These are phyloP conservation scores for Xylaria bambusicola DNA, from an alignment of 495 filamentous ascomycete species.

Conservation along the genomic window DNA sequence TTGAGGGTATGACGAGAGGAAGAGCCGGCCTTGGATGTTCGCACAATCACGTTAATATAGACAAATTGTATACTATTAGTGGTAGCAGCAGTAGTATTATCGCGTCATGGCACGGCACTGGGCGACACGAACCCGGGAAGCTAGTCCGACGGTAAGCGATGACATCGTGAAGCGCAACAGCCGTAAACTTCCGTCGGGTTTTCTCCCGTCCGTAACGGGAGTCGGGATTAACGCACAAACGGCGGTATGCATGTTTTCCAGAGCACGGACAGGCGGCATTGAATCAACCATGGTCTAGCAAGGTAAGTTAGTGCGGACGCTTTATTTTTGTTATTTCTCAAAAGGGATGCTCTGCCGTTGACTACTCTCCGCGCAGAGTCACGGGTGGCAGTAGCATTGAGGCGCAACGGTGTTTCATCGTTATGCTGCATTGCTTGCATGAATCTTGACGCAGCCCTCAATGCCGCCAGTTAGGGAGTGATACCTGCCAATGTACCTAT, in stretches of 20 bases:
- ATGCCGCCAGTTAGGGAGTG: too few species aligned
- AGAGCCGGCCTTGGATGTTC: background rate
- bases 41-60: too few species aligned
- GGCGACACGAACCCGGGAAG: background rate
- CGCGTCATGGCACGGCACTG: background rate
- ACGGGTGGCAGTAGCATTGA: background rate
- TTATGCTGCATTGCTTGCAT: background rate
- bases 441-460: background rate
- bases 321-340: too few species aligned
- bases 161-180: background rate
- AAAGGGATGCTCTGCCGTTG: too few species aligned
- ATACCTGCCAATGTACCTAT: too few species aligned
- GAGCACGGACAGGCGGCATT: background rate
- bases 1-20: too few species aligned
- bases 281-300: background rate
- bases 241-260: background rate
- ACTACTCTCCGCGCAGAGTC: too few species aligned
- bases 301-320: background rate
- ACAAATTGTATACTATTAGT: too few species aligned
- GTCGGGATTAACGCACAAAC: background rate
- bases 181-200: background rate
- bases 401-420: background rate
- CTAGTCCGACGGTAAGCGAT: background rate
- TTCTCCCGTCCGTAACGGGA: background rate
- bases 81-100: too few species aligned